Conservation (phyloP, 1,284 basidiomycete genomes). For the Phylloporus sp. region DNA sequence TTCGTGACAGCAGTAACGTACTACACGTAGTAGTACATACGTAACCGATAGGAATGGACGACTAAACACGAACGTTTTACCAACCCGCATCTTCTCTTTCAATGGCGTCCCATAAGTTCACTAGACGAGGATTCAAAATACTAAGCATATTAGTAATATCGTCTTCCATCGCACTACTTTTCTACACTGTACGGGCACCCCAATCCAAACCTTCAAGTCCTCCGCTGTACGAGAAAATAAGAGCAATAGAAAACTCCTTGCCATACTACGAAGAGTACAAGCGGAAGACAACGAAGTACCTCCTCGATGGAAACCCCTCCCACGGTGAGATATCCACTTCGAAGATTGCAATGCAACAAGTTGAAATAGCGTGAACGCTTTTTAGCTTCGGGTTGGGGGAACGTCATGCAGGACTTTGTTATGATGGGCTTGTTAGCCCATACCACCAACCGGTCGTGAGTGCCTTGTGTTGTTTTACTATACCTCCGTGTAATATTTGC, state of each 20-base stretch:
- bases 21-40: too few relatives aligned
- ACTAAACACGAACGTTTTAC: not conserved
- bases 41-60: too few relatives aligned
- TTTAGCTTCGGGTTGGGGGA: slow-evolving; percentile 45
- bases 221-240: slow-evolving; percentile 28
- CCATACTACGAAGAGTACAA: slow-evolving; percentile 32
- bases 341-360: not conserved
- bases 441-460: slow-evolving; percentile 39
- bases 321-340: slow-evolving; percentile 33
- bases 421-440: slow-evolving; percentile 41
- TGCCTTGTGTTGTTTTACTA: not conserved
- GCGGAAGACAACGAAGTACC: slow-evolving; percentile 28
- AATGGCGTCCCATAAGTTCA: slow-evolving; percentile 30
- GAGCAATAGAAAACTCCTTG: slow-evolving; percentile 23
- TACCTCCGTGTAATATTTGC: slow-evolving; percentile 4
- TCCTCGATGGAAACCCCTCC: slow-evolving; percentile 33
- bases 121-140: slow-evolving; percentile 28
- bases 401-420: slow-evolving; percentile 47
- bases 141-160: slow-evolving; percentile 18
- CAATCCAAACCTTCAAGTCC: slow-evolving; percentile 19
- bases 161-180: slow-evolving; percentile 5
- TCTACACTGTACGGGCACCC: too few relatives aligned
- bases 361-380: too few relatives aligned
- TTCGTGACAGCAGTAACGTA: too few relatives aligned
- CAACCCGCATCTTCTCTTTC: not conserved